Conservation (phyloP, 202 grass and related monocot genomes). For the Elaeis oleifera region DNA sequence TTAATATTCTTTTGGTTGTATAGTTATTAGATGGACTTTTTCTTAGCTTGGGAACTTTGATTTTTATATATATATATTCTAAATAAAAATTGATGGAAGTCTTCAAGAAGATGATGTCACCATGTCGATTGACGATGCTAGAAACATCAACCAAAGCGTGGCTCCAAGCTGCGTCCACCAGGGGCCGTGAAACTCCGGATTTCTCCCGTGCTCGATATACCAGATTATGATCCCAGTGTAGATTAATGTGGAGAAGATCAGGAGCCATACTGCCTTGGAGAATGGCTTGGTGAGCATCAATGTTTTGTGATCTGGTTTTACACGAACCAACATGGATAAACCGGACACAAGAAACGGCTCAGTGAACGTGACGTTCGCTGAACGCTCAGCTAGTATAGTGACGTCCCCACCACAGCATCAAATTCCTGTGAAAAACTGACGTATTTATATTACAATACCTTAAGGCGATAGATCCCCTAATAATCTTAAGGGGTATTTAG, state of each 20-base stretch:
- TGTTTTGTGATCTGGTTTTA: slow-evolving; percentile 3
- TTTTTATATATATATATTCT: no score
- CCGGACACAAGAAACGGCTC: slow-evolving; percentile 21
- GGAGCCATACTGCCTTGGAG: slow-evolving; percentile 4
- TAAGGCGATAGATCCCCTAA: no score
- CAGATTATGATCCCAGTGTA: slow-evolving; percentile 7
- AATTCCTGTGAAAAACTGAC: not conserved
- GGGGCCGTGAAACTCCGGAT: not conserved
- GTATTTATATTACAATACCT: no score
- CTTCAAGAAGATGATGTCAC: no score
- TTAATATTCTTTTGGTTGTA: no score
- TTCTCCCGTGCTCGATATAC: not conserved
- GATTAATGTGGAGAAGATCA: not conserved
- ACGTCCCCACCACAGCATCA: slow-evolving; percentile 23
- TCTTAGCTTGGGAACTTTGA: no score
- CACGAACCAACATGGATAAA: slow-evolving; percentile 14
- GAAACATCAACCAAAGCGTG: slow-evolving; percentile 24
- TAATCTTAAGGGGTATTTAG: no score
- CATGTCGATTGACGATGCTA: not conserved
- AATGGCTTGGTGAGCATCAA: slow-evolving; percentile 18
- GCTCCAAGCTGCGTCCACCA: slow-evolving; percentile 11
- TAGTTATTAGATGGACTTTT: no score
- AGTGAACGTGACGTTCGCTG: slow-evolving; percentile 6
- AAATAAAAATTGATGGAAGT: no score
- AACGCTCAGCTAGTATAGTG: slow-evolving; percentile 10